phyloP scores from a whole-genome alignment of 345 rosid genomes.

The Arabidopsis suecica region DNA sequence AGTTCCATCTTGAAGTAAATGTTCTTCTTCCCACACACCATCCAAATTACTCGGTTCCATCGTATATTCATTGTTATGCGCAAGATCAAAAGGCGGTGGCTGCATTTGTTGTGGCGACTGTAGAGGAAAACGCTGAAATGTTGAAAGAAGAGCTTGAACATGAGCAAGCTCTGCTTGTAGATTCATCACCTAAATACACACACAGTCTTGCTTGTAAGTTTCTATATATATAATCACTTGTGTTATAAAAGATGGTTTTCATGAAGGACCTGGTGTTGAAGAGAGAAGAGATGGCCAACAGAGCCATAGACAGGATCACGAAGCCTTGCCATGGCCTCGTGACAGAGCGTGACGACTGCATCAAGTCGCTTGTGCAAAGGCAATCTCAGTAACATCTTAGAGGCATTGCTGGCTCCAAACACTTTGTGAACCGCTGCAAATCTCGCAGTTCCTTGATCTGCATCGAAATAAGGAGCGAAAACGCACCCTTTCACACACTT shows the following conservation, averaged over 20 bases:
- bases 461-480: slow-evolving; percentile 86
- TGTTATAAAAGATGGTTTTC: neutral
- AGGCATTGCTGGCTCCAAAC: slow-evolving; percentile 90
- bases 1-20: slow-evolving; percentile 4
- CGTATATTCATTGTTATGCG: slow-evolving; percentile 40
- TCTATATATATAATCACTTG: neutral
- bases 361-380: slow-evolving; percentile 75
- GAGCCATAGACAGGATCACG: slow-evolving; percentile 90
- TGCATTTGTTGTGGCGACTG: slow-evolving; percentile 34
- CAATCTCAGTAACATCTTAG: slow-evolving; percentile 70
- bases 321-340: slow-evolving; percentile 83
- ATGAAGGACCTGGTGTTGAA: slow-evolving; percentile 76
- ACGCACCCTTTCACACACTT: slow-evolving; percentile 83
- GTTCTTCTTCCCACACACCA: slow-evolving; percentile 33
- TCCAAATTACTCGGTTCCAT: slow-evolving; percentile 29
- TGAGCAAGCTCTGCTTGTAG: slow-evolving; percentile 79
- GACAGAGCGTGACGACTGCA: slow-evolving; percentile 76
- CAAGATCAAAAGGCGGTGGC: slow-evolving; percentile 40
- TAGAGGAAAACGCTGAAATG: slow-evolving; percentile 51
- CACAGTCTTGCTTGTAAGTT: neutral
- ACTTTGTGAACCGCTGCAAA: slow-evolving; percentile 94
- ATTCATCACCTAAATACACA: slow-evolving; percentile 61
- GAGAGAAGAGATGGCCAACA: slow-evolving; percentile 73
- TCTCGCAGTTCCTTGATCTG: slow-evolving; percentile 78
- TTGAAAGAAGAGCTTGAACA: slow-evolving; percentile 67